Evolutionary conservation across 306 rosid genomes (phyloP).

Genomic region (Quercus alba): DNA sequence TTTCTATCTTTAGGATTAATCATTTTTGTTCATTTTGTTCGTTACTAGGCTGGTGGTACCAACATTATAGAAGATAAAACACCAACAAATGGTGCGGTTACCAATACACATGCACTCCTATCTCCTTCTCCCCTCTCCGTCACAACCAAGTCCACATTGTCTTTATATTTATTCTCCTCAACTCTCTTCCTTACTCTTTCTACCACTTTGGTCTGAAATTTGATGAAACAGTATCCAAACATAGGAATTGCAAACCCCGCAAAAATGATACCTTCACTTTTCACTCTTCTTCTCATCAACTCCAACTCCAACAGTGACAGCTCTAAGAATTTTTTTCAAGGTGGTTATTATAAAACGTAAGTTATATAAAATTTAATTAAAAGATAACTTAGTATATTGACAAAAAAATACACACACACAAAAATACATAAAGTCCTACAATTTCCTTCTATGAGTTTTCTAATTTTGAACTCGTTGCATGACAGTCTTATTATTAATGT

Average conservation of each 20-base stretch:
- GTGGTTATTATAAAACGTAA: too few relatives aligned
- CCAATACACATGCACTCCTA: slow-evolving; percentile 33
- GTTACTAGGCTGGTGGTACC: slow-evolving; percentile 30
- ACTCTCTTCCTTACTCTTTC: neutral
- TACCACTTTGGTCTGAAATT: neutral
- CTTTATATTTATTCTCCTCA: neutral
- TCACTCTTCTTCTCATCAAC: neutral
- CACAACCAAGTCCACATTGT: neutral
- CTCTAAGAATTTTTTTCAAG: too few relatives aligned
- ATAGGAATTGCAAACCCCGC: neutral
- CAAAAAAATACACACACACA: too few relatives aligned
- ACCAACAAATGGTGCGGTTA: slow-evolving; percentile 70
- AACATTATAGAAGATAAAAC: slow-evolving; percentile 40
- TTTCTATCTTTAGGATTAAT: neutral
- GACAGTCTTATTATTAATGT: too few relatives aligned
- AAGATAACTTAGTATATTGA: too few relatives aligned
- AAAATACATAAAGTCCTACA: too few relatives aligned
- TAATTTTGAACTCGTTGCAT: too few relatives aligned
- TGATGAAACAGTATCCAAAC: neutral
- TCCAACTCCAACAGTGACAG: neutral
- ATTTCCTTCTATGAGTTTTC: too few relatives aligned
- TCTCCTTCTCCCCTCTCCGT: neutral
- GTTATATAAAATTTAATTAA: too few relatives aligned
- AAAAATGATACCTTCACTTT: slow-evolving; percentile 4
- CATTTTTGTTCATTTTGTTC: slow-evolving; percentile 6